phyloP scores from a whole-genome alignment of 257 asterid genomes.

The Misopates orontium region DNA sequence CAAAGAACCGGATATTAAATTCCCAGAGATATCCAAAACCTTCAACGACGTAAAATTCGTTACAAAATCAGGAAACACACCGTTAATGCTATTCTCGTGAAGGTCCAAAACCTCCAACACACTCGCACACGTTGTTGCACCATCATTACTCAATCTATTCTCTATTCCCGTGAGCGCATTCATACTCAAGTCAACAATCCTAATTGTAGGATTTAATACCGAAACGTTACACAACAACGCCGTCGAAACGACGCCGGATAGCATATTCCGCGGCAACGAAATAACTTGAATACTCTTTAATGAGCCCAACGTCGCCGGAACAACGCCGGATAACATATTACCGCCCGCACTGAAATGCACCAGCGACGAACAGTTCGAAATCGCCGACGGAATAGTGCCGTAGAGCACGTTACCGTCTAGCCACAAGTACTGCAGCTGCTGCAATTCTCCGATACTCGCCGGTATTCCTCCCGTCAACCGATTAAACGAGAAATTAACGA shows the following conservation, averaged over 20 bases:
- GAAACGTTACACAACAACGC: constrained; percentile 58
- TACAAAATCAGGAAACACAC: constrained; percentile 53
- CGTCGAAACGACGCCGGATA: constrained; percentile 63
- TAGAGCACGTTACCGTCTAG: constrained; percentile 56
- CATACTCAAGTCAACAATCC: constrained; percentile 61
- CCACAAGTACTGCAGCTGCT: constrained; percentile 53
- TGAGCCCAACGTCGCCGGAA: constrained; percentile 66
- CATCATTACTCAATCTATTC: constrained; percentile 24
- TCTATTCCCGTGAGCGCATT: constrained; percentile 77
- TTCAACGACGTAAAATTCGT: constrained; percentile 46
- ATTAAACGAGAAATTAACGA: constrained; percentile 61
- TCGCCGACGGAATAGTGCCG: constrained; percentile 78
- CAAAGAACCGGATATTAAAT: constrained; percentile 53
- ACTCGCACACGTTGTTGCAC: constrained; percentile 44
- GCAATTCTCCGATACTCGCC: constrained; percentile 50
- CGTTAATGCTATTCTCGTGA: constrained; percentile 75
- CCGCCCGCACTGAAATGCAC: constrained; percentile 66
- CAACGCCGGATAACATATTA: constrained; percentile 60
- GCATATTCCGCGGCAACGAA: constrained; percentile 58
- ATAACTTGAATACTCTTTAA: constrained; percentile 48
- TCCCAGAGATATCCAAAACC: constrained; percentile 63
- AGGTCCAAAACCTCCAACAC: constrained; percentile 57
- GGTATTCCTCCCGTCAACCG: constrained; percentile 66
- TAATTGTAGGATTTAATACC: constrained; percentile 47
- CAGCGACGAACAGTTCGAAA: constrained; percentile 69